Base-by-base conservation (phyloP, 805 yeast genomes). In the Lipomyces yamanashiensis region DNA sequence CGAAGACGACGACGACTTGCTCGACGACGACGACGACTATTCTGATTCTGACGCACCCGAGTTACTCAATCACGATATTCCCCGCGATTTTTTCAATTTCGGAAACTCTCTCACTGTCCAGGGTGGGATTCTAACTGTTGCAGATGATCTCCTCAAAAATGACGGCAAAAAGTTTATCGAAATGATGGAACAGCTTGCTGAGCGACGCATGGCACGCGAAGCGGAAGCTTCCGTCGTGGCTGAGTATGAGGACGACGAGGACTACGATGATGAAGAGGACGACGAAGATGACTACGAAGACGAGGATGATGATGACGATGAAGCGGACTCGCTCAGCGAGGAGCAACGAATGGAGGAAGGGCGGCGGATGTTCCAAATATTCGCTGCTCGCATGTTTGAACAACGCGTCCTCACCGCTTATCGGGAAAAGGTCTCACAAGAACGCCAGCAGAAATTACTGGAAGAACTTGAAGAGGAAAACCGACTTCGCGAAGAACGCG, bases 401-500 rank as follows among this genome's bases (percentile, higher is more conserved):
- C 86, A 85, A 68, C 82, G 91, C 51, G 83, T 92, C 39, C 80
- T 89, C 71, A 84, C 82, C 37, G 90, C 96, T 0, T 92, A 87
- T 72, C 88, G 89, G 66, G 92, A 88, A 70, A 88, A 85, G 67
- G 84, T 88, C 54, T 92, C 96, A 12, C 90, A 88, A 64, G 95
- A 89, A 70, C 75, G 79, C 12, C 80, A 76, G 71, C 73, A 67
- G 70, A 72, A 72, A 67, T 74, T 77, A 37, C 70, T 78, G 63
- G 71, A 70, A 47, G 74, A 70, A 36, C 67, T 73, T 51, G 74
- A 73, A 17, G 68, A 74, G 47, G 72, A 73, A 53, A 67, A 64
- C 54, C 60, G 71, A 13, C 62, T 51, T 21, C 61, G 64, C 23
- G 66, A 66, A 49, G 72, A 71, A 58, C 69, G 70, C 62, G 79